Evolutionary conservation across 1,284 basidiomycete species (phyloP).

Genomic region (Volvariella surrecta): DNA sequence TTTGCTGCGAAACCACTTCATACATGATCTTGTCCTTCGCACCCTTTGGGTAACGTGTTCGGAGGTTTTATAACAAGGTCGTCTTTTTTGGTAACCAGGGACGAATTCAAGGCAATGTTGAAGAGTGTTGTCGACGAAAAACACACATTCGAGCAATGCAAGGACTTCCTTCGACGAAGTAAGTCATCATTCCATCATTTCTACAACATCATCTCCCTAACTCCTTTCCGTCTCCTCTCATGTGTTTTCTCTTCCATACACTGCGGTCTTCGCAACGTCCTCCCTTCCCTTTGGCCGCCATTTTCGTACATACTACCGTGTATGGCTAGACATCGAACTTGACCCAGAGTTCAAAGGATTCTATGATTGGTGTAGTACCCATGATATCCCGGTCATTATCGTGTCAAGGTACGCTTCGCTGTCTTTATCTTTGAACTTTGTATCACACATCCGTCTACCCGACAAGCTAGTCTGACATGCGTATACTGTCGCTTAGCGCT

Average conservation of each 20-base stretch:
- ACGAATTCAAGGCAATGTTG: conserved; percentile 76
- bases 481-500: background rate
- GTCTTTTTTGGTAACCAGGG: conserved; percentile 32
- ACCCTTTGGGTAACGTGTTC: background rate
- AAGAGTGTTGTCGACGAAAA: conserved; percentile 60
- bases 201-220: conserved; percentile 3
- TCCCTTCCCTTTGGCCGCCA: too few species aligned
- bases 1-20: too few species aligned
- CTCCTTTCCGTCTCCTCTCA: conserved; percentile 13
- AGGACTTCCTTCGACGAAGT: conserved; percentile 50
- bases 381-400: conserved; percentile 82
- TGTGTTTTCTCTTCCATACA: background rate
- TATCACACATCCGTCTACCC: background rate
- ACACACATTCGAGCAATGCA: conserved; percentile 75
- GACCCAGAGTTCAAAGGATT: conserved; percentile 87
- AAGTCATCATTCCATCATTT: conserved; percentile 6
- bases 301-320: background rate
- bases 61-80: background rate
- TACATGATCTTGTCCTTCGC: too few species aligned
- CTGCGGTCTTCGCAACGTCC: background rate
- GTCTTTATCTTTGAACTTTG: too few species aligned
- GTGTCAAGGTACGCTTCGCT: conserved; percentile 63
- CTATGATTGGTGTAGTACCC: conserved; percentile 69
- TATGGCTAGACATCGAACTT: conserved; percentile 62
- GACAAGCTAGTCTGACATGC: background rate